phyloP scores from a whole-genome alignment of 2,329 filamentous ascomycete species.

The Amauroascus verrucosus region DNA sequence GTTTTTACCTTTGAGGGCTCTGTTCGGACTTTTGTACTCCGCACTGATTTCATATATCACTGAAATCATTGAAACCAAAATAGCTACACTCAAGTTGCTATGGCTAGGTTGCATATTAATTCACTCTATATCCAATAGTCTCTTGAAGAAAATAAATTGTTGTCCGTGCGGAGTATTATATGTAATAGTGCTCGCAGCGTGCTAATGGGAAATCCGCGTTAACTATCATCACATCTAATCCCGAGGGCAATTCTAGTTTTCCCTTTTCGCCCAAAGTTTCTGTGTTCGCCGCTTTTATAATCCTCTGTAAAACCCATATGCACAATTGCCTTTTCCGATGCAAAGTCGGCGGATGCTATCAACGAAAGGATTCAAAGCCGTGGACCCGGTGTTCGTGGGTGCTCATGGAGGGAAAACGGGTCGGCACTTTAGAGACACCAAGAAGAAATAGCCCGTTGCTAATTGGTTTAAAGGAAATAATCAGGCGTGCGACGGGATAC shows the following conservation, averaged over 20 bases:
- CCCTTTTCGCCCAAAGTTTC: not conserved
- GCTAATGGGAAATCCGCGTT: not conserved
- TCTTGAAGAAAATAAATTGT: not conserved
- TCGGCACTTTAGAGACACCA: not conserved
- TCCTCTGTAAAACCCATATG: constrained; percentile 5
- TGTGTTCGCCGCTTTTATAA: not conserved
- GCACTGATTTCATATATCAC: too few relatives aligned
- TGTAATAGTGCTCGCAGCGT: not conserved
- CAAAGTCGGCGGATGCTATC: not conserved
- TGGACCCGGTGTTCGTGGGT: not conserved
- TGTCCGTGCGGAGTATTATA: not conserved
- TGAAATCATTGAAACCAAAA: too few relatives aligned
- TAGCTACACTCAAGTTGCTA: too few relatives aligned
- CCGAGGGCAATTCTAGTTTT: not conserved
- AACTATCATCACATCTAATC: constrained; percentile 1
- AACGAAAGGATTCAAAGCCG: not conserved
- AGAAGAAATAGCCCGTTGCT: not conserved
- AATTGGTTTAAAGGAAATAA: constrained; percentile 75
- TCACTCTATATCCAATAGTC: too few relatives aligned
- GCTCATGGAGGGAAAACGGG: not conserved
- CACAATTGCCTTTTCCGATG: constrained; percentile 3
- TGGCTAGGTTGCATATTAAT: too few relatives aligned
- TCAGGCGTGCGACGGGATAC: constrained; percentile 94
- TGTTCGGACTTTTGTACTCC: too few relatives aligned
- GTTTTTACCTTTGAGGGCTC: too few relatives aligned